Evolutionary conservation across 768 basidiomycete species (phyloP), one percentile per base, ranked within the genome.

Genomic region (Dendrothele bispora): DNA sequence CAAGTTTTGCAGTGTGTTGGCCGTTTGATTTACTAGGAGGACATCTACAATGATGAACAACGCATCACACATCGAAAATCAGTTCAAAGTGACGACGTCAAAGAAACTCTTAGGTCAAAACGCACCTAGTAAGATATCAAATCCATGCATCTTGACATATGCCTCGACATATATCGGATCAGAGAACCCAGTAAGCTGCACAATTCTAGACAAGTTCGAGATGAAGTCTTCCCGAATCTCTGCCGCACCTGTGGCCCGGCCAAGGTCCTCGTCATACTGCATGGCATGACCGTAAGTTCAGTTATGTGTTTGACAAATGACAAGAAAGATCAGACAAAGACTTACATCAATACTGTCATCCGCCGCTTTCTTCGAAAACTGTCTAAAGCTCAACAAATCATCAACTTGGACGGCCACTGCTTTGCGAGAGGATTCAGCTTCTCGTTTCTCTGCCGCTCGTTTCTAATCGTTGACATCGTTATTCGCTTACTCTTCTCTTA

Each of bases 131-230:
- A 92, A 69, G 60, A 99, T 97, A 64, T 99, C 95, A 64, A 98
- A 98, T 30, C 94, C 93, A 55, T 98, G 91, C 68, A 98, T 91
- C 65, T 94, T 95, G 55, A 98, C 95, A 60, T 91, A 92, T 2
- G 95, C 95, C 64, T 99, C 97, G 7, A 95, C 95, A 58, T 98
- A 98, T 53, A 99, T 92, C 10, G 95, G 92, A 63, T 98, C 97
- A 22, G 95, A 97, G 79, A 98, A 98, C 26, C 95, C 94, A 84
- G 95, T 98, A 34, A 98, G 80, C 62, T 97, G 95, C 12, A 92
- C 86, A 53, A 98, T 95, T 20, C 90, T 80, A 56, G 85, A 94
- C 37, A 98, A 77, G 63, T 95, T 95, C 3, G 94, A 97, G 62
- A 95, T 84, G 63, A 97, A 91, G 71, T 95, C 94, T 66, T 97